phyloP scores from a whole-genome alignment of 1,284 basidiomycete genomes.

The Blastosporella zonata region DNA sequence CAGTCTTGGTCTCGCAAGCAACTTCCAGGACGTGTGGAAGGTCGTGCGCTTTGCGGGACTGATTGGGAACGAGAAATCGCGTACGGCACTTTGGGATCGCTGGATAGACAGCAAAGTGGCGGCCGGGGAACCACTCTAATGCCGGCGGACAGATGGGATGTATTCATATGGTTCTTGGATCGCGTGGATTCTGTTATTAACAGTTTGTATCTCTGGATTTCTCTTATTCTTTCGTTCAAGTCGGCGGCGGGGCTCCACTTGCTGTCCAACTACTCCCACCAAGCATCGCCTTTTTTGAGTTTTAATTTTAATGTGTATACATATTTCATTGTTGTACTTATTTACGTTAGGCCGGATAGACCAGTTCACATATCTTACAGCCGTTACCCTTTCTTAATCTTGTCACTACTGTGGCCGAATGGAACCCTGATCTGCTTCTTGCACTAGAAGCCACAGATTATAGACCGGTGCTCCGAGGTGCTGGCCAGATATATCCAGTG shows the following conservation, averaged over 20 bases:
- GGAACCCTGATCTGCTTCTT: constrained; percentile 1
- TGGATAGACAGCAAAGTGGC: constrained; percentile 31
- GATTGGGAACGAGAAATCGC: constrained; percentile 41
- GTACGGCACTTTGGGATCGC: constrained; percentile 44
- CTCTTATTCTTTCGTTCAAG: not conserved
- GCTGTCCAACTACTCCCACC: constrained; percentile 4
- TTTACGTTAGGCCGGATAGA: not conserved
- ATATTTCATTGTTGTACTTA: constrained; percentile 16
- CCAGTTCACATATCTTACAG: not conserved
- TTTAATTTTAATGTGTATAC: constrained; percentile 9
- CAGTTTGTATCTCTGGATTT: not conserved
- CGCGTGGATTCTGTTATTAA: not conserved
- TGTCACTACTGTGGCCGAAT: not conserved
- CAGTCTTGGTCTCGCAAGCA: constrained; percentile 71
- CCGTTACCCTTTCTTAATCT: not conserved
- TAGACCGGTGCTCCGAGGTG: not conserved
- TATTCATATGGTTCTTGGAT: not conserved
- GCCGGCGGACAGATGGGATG: not conserved
- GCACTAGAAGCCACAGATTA: not conserved
- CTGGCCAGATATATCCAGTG: not conserved
- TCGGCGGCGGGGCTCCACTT: not conserved
- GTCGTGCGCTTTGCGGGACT: constrained; percentile 57
- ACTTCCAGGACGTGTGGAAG: constrained; percentile 71
- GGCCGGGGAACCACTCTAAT: constrained; percentile 26
- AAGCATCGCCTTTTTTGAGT: not conserved